Conservation (phyloP, 2,329 filamentous ascomycete species). For the Arthrobotrys sphaeroides region DNA sequence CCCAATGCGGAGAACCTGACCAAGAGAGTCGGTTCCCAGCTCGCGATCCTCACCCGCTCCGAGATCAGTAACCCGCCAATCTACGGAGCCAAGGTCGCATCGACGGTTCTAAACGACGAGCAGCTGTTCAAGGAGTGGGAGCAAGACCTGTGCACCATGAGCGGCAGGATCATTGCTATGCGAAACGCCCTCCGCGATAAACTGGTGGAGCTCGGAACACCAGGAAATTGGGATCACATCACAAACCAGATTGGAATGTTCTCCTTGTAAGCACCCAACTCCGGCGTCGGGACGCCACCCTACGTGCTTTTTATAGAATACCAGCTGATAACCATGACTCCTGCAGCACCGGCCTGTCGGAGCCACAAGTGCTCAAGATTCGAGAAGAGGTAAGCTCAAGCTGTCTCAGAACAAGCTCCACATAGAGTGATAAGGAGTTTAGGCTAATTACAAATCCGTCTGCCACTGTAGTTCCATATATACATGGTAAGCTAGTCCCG, state of each 20-base stretch:
- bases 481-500: constrained; percentile 69
- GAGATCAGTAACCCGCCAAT: constrained; percentile 98
- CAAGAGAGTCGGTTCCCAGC: constrained; percentile 93
- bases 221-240: constrained; percentile 99
- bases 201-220: constrained; percentile 91
- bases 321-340: constrained; percentile 16
- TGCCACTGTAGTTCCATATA: constrained; percentile 75
- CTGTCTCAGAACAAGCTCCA: constrained; percentile 38
- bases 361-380: constrained; percentile 89
- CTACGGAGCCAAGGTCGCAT: constrained; percentile 93
- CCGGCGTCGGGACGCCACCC: not conserved
- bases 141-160: constrained; percentile 96
- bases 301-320: constrained; percentile 3
- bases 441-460: constrained; percentile 18
- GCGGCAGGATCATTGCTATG: constrained; percentile 99
- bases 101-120: constrained; percentile 87
- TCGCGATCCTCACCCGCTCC: constrained; percentile 97
- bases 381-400: constrained; percentile 76
- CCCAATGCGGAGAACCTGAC: constrained; percentile 75
- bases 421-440: constrained; percentile 31
- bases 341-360: constrained; percentile 80
- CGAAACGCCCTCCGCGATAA: constrained; percentile 92
- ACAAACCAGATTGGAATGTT: constrained; percentile 99
- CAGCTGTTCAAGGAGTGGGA: constrained; percentile 93
- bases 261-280: constrained; percentile 68